Percentiles rank a stretch among this genome's conserved stretches.
phyloP scores from a whole-genome alignment of 176 grass and related monocot species.

The Leersia perrieri region DNA sequence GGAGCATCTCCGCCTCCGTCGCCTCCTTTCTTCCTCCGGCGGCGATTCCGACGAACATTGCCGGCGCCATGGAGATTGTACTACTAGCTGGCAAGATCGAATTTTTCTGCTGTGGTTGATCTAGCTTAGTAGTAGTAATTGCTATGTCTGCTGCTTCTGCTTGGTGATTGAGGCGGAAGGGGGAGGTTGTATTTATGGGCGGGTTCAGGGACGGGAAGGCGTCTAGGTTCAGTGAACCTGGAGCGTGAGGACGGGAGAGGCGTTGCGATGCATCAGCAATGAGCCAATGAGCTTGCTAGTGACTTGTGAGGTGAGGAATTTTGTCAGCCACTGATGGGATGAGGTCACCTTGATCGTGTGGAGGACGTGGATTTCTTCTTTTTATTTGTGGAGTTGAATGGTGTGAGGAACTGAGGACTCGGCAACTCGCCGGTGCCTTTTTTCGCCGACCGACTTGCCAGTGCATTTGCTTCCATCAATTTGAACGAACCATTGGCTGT shows the following conservation, averaged over 20 bases:
- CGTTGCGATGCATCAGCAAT: conserved; percentile 1
- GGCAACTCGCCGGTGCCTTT: conserved; percentile 9
- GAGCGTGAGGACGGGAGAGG: conserved; percentile 10
- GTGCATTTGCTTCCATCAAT: background rate
- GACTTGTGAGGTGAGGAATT: background rate
- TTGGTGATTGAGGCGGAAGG: background rate
- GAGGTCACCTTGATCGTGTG: background rate
- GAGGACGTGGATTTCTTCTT: background rate
- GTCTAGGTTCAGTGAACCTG: conserved; percentile 37
- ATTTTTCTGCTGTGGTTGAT: background rate
- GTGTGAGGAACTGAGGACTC: background rate
- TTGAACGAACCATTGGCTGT: too few species aligned
- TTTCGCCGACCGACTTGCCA: too few species aligned
- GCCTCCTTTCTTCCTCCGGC: background rate
- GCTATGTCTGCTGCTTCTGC: too few species aligned
- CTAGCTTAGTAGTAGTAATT: too few species aligned
- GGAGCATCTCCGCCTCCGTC: conserved; percentile 45
- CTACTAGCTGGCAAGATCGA: background rate
- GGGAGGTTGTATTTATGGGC: background rate
- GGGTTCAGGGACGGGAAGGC: background rate
- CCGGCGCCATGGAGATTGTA: conserved; percentile 52
- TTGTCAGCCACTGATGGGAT: background rate
- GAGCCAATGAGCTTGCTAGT: background rate
- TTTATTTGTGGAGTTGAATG: background rate
- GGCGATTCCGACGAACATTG: conserved; percentile 2